Percentiles rank a stretch among this genome's conserved stretches.
These are phyloP conservation scores for Vigna hirtella DNA, from an alignment of 306 rosid genomes.

Conservation along the genomic window DNA sequence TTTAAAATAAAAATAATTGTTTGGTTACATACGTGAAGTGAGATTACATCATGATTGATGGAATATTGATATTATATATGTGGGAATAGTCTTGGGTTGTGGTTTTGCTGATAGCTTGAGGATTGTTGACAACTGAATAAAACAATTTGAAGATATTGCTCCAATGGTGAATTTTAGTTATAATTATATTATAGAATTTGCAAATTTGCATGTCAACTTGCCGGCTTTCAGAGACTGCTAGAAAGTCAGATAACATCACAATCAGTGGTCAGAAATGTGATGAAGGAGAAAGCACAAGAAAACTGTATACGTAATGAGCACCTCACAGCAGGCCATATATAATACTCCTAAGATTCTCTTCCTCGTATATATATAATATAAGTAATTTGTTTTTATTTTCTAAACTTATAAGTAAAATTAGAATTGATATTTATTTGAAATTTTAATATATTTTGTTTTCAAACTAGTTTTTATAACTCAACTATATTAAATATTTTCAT, in stretches of 20 bases:
- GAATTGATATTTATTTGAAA: too few relatives aligned
- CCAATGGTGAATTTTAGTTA: background rate
- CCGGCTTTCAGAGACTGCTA: constrained; percentile 48
- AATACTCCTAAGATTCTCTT: background rate
- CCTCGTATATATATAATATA: too few relatives aligned
- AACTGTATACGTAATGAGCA: constrained; percentile 1
- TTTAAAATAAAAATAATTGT: constrained; percentile 16
- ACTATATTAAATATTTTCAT: too few relatives aligned
- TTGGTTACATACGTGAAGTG: constrained; percentile 38
- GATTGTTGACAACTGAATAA: constrained; percentile 53
- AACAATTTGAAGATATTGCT: constrained; percentile 48
- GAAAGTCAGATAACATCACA: constrained; percentile 47
- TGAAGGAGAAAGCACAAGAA: background rate
- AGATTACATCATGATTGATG: constrained; percentile 44
- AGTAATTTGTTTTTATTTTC: too few relatives aligned
- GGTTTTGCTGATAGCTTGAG: constrained; percentile 41
- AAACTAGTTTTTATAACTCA: too few relatives aligned
- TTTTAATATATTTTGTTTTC: too few relatives aligned
- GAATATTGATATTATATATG: background rate
- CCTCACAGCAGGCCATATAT: constrained; percentile 42
- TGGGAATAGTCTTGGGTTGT: constrained; percentile 28
- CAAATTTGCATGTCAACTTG: constrained; percentile 31
- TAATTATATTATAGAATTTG: background rate
- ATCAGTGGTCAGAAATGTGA: constrained; percentile 27
- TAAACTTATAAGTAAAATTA: too few relatives aligned